Evolutionary conservation across 495 filamentous ascomycete genomes (phyloP).

Genomic region (Penicillium dipodomyicola): DNA sequence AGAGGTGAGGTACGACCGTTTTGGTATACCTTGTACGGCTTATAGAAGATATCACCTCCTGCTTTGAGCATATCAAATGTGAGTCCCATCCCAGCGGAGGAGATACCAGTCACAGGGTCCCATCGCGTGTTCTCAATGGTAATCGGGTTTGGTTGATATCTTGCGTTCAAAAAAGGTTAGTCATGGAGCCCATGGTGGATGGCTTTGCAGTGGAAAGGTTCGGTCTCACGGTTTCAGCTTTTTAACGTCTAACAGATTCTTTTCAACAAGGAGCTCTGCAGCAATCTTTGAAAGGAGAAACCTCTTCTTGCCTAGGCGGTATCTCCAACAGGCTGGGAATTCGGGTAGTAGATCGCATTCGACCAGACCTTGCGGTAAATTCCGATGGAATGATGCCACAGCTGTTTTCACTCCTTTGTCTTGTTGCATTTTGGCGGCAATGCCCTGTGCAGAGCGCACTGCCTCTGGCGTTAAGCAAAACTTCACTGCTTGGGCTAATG

Average conservation of each 20-base stretch:
- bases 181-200: not conserved
- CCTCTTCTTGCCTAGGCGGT: conserved; percentile 36
- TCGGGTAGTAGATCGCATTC: conserved; percentile 65
- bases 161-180: not conserved
- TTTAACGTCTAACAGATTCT: not conserved
- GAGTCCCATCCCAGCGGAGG: conserved; percentile 31
- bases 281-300: not conserved
- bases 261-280: not conserved
- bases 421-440: conserved; percentile 57
- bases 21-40: conserved; percentile 32
- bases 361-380: conserved; percentile 60
- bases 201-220: not conserved
- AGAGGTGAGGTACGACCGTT: not conserved
- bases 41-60: conserved; percentile 31
- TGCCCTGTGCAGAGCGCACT: conserved; percentile 49
- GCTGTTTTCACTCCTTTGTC: conserved; percentile 74
- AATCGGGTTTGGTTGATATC: conserved; percentile 16
- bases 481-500: conserved; percentile 65
- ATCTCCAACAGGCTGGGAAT: conserved; percentile 63
- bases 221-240: not conserved
- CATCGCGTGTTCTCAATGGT: conserved; percentile 37
- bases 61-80: conserved; percentile 29
- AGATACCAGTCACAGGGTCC: conserved; percentile 49
- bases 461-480: conserved; percentile 60
- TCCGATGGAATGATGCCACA: conserved; percentile 63